These are phyloP conservation scores for Periconia sp. DNA, from an alignment of 2,329 filamentous ascomycete species.

Conservation along the genomic window DNA sequence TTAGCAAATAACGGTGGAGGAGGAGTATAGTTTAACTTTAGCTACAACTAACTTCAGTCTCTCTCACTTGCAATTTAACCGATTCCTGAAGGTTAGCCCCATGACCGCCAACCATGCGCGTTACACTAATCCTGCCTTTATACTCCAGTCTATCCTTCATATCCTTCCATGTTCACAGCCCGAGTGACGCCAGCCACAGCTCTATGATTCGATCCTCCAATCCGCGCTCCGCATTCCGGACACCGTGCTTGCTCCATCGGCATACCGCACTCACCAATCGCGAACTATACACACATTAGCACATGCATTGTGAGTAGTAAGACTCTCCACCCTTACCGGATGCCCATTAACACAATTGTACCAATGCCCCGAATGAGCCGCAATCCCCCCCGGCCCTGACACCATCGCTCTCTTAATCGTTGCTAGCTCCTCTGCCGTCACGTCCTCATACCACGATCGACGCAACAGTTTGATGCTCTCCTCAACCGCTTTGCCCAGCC, in stretches of 20 bases:
- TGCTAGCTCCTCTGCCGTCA: conserved; percentile 51
- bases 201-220: conserved; percentile 63
- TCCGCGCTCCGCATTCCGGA: conserved; percentile 64
- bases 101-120: too few relatives aligned
- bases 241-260: conserved; percentile 67
- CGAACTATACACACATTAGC: conserved; percentile 47
- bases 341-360: conserved; percentile 65
- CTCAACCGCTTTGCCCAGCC: conserved; percentile 33
- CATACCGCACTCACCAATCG: conserved; percentile 70
- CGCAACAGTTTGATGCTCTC: conserved; percentile 33
- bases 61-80: too few relatives aligned
- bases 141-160: neutral
- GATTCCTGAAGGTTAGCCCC: too few relatives aligned
- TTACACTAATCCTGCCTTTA: too few relatives aligned
- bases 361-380: conserved; percentile 62
- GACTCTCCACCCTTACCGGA: conserved; percentile 42
- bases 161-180: conserved; percentile 58
- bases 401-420: conserved; percentile 58
- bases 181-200: conserved; percentile 59
- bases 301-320: neutral
- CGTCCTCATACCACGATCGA: conserved; percentile 47
- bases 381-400: conserved; percentile 48
- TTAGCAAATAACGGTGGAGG: too few relatives aligned
- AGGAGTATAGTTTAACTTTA: too few relatives aligned
- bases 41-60: too few relatives aligned